Evolutionary conservation across 495 filamentous ascomycete species (phyloP).

Genomic region (Chaetomium tenue): DNA sequence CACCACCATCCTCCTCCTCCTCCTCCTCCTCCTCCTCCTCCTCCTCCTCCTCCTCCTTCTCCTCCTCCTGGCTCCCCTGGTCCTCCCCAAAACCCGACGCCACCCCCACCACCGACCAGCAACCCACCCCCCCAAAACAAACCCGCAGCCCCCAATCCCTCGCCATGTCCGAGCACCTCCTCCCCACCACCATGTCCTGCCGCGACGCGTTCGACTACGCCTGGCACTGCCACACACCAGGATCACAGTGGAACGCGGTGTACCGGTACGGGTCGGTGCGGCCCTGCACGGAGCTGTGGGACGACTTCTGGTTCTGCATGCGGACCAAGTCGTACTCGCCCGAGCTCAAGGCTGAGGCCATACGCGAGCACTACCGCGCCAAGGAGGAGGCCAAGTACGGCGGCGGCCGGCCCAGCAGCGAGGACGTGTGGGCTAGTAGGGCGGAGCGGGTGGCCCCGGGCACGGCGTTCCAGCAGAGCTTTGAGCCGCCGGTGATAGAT

Average conservation of each 20-base stretch:
- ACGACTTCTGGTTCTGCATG: conserved; percentile 96
- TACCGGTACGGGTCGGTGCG: conserved; percentile 80
- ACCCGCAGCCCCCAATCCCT: conserved; percentile 29
- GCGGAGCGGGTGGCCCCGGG: conserved; percentile 46
- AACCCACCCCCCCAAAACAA: conserved; percentile 19
- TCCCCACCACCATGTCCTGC: conserved; percentile 83
- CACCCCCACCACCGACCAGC: conserved; percentile 3
- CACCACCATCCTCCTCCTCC: not conserved
- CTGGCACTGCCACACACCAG: conserved; percentile 92
- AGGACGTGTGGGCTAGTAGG: conserved; percentile 87
- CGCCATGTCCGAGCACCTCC: conserved; percentile 57
- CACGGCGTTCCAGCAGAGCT: conserved; percentile 43
- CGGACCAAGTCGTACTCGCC: conserved; percentile 58
- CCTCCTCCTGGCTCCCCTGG: conserved; percentile 30
- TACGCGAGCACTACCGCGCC: conserved; percentile 65
- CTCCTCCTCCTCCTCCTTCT: not conserved
- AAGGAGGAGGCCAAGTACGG: conserved; percentile 73
- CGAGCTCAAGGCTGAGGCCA: conserved; percentile 52
- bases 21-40: conserved; percentile 22
- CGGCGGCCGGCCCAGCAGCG: conserved; percentile 66
- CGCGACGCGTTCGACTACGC: conserved; percentile 85
- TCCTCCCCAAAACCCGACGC: conserved; percentile 5
- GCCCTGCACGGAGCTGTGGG: conserved; percentile 76
- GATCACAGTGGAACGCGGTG: conserved; percentile 74
- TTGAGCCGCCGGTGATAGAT: conserved; percentile 53